Conservation (phyloP, 176 grass and related monocot genomes). For the bread wheat (Triticum aestivum) region IWGSC_CS_RefSeq_v2.1 NC_057805.1:481691065-481691564, state of each 20-base stretch:
- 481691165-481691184: background rate
- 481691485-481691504: background rate
- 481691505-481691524: background rate
- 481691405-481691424: background rate
- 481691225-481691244: background rate
- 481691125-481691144: background rate
- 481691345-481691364: background rate
- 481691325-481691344: background rate
- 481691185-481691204: background rate
- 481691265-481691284: background rate
- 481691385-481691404: background rate
- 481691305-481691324: too few relatives aligned
- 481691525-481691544: too few relatives aligned
- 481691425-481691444: too few relatives aligned
- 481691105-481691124: background rate
- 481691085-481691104: too few relatives aligned
- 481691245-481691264: background rate
- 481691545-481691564: too few relatives aligned
- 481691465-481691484: background rate
- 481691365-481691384: background rate
- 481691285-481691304: background rate
- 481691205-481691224: background rate
- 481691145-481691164: background rate
- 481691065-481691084: background rate
- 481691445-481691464: background rate